These are phyloP conservation scores for Quercus dentata DNA, from an alignment of 306 rosid species.

Conservation along the genomic window DNA sequence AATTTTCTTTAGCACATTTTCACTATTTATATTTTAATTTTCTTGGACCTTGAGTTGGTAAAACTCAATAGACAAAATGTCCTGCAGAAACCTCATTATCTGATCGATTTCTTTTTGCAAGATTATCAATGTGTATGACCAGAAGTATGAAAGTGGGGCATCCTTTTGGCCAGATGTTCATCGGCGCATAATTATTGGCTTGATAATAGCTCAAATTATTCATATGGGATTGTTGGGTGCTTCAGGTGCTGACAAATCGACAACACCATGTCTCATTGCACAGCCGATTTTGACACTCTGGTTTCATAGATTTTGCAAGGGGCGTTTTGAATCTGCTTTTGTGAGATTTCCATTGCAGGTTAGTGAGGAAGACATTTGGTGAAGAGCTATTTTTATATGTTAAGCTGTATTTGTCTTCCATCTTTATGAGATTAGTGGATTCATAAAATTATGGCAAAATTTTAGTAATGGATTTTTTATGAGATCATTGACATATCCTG, in stretches of 20 bases:
- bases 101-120: slow-evolving; percentile 23
- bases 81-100: background rate
- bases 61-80: too few species aligned
- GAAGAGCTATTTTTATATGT: background rate
- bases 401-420: background rate
- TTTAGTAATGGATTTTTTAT: background rate
- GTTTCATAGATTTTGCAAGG: slow-evolving; percentile 75
- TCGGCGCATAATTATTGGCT: slow-evolving; percentile 61
- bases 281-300: slow-evolving; percentile 79
- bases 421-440: background rate
- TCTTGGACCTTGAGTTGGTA: too few species aligned
- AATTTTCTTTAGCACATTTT: background rate
- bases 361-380: slow-evolving; percentile 1
- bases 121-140: slow-evolving; percentile 87
- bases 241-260: slow-evolving; percentile 46
- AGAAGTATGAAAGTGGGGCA: slow-evolving; percentile 87
- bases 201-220: slow-evolving; percentile 70
- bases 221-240: slow-evolving; percentile 79
- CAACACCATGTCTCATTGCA: slow-evolving; percentile 51
- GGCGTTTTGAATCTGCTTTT: slow-evolving; percentile 87
- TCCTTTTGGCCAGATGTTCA: slow-evolving; percentile 89
- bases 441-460: background rate
- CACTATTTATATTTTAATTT: background rate
- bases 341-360: slow-evolving; percentile 74
- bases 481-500: background rate